These are phyloP conservation scores for Cyclotella choctawhatcheeana DNA, from an alignment of 108 stramenopile species.

Conservation along the genomic window DNA sequence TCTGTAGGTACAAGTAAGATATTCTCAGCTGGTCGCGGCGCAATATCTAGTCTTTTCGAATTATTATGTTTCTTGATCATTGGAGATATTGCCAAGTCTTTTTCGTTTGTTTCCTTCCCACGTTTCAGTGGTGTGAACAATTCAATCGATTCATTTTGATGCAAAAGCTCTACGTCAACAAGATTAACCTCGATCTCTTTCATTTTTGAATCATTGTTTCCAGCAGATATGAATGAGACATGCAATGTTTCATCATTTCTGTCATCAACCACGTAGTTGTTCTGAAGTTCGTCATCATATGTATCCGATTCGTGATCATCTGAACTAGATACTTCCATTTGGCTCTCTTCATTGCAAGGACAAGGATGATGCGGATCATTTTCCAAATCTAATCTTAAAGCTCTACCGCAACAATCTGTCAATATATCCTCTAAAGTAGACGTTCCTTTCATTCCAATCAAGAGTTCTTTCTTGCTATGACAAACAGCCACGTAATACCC, in stretches of 20 bases:
- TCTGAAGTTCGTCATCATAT: not conserved
- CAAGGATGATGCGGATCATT: slow-evolving; percentile 41
- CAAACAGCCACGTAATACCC: slow-evolving; percentile 70
- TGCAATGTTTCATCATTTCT: not conserved
- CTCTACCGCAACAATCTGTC: slow-evolving; percentile 75
- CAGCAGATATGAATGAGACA: not conserved
- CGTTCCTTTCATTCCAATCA: slow-evolving; percentile 74
- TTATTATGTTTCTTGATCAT: too few relatives aligned
- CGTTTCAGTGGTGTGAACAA: not conserved
- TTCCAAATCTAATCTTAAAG: slow-evolving; percentile 46
- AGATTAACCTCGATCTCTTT: slow-evolving; percentile 25
- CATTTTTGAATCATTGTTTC: not conserved
- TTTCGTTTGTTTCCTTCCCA: slow-evolving; percentile 1
- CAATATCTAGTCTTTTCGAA: too few relatives aligned
- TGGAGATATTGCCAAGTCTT: not conserved
- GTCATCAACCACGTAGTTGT: not conserved
- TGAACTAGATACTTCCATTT: slow-evolving; percentile 1
- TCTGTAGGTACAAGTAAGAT: slow-evolving; percentile 22
- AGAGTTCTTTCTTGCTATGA: slow-evolving; percentile 33
- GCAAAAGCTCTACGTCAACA: slow-evolving; percentile 26
- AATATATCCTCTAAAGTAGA: slow-evolving; percentile 75
- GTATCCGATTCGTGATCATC: not conserved
- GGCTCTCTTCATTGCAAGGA: not conserved
- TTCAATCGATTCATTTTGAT: slow-evolving; percentile 5
- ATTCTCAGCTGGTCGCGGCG: slow-evolving; percentile 18